phyloP scores from a whole-genome alignment of 176 grass and related monocot genomes.

The Saccharum spontaneum region DNA sequence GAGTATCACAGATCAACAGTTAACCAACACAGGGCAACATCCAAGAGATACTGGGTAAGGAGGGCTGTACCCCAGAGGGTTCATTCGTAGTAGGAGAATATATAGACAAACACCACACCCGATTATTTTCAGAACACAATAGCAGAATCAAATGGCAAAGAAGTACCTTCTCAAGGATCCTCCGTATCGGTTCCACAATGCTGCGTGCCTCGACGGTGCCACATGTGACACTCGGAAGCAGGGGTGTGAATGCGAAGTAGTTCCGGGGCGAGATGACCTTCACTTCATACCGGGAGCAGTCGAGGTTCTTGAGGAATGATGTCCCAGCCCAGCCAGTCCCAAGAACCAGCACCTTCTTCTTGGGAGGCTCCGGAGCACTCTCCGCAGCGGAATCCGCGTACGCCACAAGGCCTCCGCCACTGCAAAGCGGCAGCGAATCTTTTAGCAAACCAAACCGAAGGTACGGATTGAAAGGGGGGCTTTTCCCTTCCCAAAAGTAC shows the following conservation, averaged over 20 bases:
- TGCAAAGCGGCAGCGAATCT: constrained; percentile 30
- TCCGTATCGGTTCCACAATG: constrained; percentile 76
- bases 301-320: constrained; percentile 75
- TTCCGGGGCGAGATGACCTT: constrained; percentile 91
- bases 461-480: background rate
- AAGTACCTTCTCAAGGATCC: constrained; percentile 76
- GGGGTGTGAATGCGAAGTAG: constrained; percentile 92
- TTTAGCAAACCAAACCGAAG: constrained; percentile 3
- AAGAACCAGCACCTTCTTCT: constrained; percentile 91
- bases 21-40: background rate
- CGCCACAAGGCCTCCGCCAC: constrained; percentile 76
- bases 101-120: background rate
- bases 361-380: constrained; percentile 27
- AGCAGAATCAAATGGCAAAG: background rate
- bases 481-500: background rate
- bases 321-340: constrained; percentile 97
- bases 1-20: background rate
- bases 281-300: constrained; percentile 78
- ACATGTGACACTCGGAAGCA: constrained; percentile 89
- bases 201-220: constrained; percentile 90
- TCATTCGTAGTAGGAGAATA: background rate
- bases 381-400: constrained; percentile 75
- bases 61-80: background rate
- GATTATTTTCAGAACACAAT: background rate
- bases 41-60: background rate